Evolutionary conservation across 164 flowering plant species (phyloP).

Genomic region (Chimonanthus salicifolius): DNA sequence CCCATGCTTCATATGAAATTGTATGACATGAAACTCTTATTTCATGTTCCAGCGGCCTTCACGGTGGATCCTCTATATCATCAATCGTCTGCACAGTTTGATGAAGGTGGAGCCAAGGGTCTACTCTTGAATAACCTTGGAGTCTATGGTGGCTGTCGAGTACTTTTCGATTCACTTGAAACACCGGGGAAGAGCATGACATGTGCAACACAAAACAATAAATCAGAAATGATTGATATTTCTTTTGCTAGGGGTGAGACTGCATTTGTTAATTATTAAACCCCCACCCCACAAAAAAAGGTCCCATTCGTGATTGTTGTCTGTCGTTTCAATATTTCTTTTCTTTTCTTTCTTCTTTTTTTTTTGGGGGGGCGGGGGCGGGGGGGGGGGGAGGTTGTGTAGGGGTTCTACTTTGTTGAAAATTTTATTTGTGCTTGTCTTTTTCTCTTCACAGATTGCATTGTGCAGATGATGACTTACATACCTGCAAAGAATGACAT

Average conservation of each 20-base stretch:
- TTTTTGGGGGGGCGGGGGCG: no score
- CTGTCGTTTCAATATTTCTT: neutral
- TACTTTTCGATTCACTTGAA: conserved; percentile 91
- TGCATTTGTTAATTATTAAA: conserved; percentile 4
- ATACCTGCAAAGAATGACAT: conserved; percentile 56
- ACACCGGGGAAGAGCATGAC: conserved; percentile 61
- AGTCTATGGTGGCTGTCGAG: conserved; percentile 81
- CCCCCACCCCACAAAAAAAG: no score
- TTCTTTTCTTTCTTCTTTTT: neutral
- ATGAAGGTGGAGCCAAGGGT: conserved; percentile 99
- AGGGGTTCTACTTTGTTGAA: neutral
- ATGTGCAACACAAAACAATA: conserved; percentile 25
- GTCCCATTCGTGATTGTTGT: neutral
- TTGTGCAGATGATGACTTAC: conserved; percentile 62
- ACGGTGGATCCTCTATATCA: conserved; percentile 94
- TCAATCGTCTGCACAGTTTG: conserved; percentile 96
- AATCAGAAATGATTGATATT: conserved; percentile 56
- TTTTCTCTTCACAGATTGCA: conserved; percentile 39
- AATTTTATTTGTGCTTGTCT: neutral
- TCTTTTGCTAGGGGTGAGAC: conserved; percentile 73
- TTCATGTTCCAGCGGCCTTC: conserved; percentile 60
- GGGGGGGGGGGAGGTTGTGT: neutral
- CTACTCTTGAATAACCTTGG: conserved; percentile 91
- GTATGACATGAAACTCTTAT: neutral
- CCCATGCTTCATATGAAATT: neutral